Evolutionary conservation across 163 green algal species (phyloP), one percentile per base, ranked within the genome.

Genomic region (Scenedesmus sp.): DNA sequence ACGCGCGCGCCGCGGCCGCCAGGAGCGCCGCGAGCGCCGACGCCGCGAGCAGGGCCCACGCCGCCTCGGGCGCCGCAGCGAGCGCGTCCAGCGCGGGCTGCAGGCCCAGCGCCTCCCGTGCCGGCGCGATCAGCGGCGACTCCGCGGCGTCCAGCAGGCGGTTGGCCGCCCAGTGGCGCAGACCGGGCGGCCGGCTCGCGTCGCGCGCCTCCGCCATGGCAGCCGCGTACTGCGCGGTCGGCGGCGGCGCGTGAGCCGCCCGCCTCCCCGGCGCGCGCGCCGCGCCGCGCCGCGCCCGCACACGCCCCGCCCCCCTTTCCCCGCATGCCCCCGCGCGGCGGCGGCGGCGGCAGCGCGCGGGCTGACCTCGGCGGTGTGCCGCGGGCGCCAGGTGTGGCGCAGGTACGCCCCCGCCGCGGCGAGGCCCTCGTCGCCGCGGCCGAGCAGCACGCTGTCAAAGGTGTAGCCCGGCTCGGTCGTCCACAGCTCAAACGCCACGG

Each of bases 401-500:
- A 87, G 73, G 53, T 91, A 80, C 31, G 67, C 65, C 2, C 70
- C 83, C 11, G 92, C 91, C 50, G 86, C 82, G 20, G 67, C 66
- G 6, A 80, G 33, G 31, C 87, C 84, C 48, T 85, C 66, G 77
- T 71, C 31, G 22, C 60, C 72, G 13, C 14, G 17, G 18, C 71
- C 86, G 11, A 98, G 48, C 31, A 97, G 51, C 18, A 98, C 76
- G 82, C 96, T 96, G 87, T 95, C 89, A 63, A 98, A 98, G 57
- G 87, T 87, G 88, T 97, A 96, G 62, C 87, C 87, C 7, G 88
- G 28, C 79, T 94, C 91, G 11, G 63, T 81, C 64, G 93, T 97
- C 95, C 95, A 98, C 79, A 98, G 92, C 88, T 98, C 95, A 58
- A 98, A 83, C 18, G 89, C 95, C 14, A 96, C 92, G 18, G 75